Evolutionary conservation across 805 yeast species (phyloP).

Genomic region (Nakazawaea ernobii): DNA sequence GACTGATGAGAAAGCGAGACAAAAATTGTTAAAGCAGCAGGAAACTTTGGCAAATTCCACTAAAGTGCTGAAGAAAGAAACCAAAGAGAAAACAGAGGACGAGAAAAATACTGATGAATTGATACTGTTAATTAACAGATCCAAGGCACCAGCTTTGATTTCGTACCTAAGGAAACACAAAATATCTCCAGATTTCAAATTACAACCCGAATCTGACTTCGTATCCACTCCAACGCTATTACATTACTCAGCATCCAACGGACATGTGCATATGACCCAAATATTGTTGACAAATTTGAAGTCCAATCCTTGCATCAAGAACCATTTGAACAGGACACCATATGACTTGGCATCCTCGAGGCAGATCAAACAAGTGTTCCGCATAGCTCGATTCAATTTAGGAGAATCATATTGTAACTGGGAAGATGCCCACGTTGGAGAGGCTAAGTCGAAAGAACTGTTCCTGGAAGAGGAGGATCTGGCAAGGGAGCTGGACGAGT

Average conservation of each 20-base stretch:
- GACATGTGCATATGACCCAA: constrained; percentile 60
- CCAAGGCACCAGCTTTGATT: constrained; percentile 70
- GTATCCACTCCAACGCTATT: constrained; percentile 63
- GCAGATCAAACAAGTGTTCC: constrained; percentile 51
- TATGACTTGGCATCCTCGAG: constrained; percentile 54
- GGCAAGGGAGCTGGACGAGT: constrained; percentile 29
- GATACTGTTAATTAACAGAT: constrained; percentile 55
- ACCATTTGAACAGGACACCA: constrained; percentile 55
- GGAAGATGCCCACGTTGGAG: constrained; percentile 60
- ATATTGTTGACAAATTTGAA: constrained; percentile 57
- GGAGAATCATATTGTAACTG: constrained; percentile 74
- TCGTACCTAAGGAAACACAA: constrained; percentile 55
- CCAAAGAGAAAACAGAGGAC: constrained; percentile 21
- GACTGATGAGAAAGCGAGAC: constrained; percentile 25
- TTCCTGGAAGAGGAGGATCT: constrained; percentile 38
- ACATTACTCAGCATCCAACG: constrained; percentile 71
- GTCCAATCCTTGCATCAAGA: constrained; percentile 61
- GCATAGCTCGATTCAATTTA: constrained; percentile 54
- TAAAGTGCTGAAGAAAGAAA: constrained; percentile 15
- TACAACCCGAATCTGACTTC: constrained; percentile 53
- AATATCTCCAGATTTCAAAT: constrained; percentile 42
- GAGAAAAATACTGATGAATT: constrained; percentile 57
- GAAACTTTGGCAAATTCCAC: constrained; percentile 22
- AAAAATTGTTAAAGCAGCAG: constrained; percentile 23
- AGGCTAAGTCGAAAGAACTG: constrained; percentile 51